phyloP scores from a whole-genome alignment of 1,139 yeast species.

The Hanseniaspora sp. region DNA sequence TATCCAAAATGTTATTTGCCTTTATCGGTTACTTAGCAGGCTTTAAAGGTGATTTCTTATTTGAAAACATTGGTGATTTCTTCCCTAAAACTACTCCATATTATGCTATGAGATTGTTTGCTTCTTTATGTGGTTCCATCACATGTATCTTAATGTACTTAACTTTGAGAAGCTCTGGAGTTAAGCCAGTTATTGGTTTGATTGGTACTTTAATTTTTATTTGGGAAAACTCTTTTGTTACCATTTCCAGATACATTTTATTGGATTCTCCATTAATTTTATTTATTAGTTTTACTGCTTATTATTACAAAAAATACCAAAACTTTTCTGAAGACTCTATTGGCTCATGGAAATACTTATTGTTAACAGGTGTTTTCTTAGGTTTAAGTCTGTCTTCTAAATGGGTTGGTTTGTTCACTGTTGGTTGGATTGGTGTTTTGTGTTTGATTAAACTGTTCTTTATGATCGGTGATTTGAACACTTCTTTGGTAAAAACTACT shows the following conservation, averaged over 20 bases:
- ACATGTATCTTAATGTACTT: slow-evolving; percentile 68
- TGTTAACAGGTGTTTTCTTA: slow-evolving; percentile 66
- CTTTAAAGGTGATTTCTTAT: slow-evolving; percentile 63
- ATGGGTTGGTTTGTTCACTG: slow-evolving; percentile 94
- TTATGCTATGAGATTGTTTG: slow-evolving; percentile 71
- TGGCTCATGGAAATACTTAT: slow-evolving; percentile 59
- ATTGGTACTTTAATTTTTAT: slow-evolving; percentile 56
- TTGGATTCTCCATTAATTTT: slow-evolving; percentile 85
- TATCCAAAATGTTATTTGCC: slow-evolving; percentile 80
- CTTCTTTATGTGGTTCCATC: slow-evolving; percentile 71
- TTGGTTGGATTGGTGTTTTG: slow-evolving; percentile 78
- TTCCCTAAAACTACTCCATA: slow-evolving; percentile 55
- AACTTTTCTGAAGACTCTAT: slow-evolving; percentile 59
- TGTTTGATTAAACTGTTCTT: slow-evolving; percentile 79
- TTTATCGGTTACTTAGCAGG: slow-evolving; percentile 65
- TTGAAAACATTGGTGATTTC: slow-evolving; percentile 57
- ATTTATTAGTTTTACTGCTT: slow-evolving; percentile 79
- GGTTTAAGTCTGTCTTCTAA: slow-evolving; percentile 85
- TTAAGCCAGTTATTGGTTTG: slow-evolving; percentile 64
- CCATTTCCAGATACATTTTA: slow-evolving; percentile 81
- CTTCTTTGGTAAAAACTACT: slow-evolving; percentile 23
- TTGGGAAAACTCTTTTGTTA: slow-evolving; percentile 75
- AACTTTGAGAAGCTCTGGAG: slow-evolving; percentile 79
- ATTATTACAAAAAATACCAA: slow-evolving; percentile 72
- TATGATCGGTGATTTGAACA: slow-evolving; percentile 67